Conservation (phyloP, 2,329 filamentous ascomycete genomes). For the Colletotrichum higginsianum region DNA sequence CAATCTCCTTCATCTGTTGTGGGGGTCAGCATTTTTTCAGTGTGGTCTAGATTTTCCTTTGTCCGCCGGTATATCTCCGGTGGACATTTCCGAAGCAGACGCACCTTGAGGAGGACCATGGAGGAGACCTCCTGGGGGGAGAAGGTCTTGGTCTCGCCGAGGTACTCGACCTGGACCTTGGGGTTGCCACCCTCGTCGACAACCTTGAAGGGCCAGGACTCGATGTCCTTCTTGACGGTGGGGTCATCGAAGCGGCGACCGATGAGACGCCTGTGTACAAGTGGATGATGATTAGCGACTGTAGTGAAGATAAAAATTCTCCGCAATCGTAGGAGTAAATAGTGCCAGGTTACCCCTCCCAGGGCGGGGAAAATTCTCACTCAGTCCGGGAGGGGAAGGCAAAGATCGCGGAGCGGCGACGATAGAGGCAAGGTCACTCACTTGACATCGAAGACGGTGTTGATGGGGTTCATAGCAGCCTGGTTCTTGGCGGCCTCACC, state of each 20-base stretch:
- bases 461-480: slow-evolving; percentile 98
- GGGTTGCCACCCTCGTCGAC: slow-evolving; percentile 90
- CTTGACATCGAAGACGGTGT: slow-evolving; percentile 99
- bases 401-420: slow-evolving; percentile 8
- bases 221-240: slow-evolving; percentile 98
- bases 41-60: no score
- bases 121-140: slow-evolving; percentile 98
- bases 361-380: slow-evolving; percentile 26
- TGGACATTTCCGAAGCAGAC: slow-evolving; percentile 41
- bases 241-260: slow-evolving; percentile 95
- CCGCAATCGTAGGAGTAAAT: neutral
- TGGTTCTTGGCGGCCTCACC: slow-evolving; percentile 99
- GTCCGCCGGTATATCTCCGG: neutral
- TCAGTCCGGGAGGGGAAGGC: neutral
- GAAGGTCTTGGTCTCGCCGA: slow-evolving; percentile 95
- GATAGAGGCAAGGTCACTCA: slow-evolving; percentile 63
- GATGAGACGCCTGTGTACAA: slow-evolving; percentile 86
- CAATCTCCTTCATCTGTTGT: slow-evolving; percentile 96
- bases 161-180: slow-evolving; percentile 94
- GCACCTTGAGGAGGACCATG: slow-evolving; percentile 98
- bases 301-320: slow-evolving; percentile 18
- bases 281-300: slow-evolving; percentile 34
- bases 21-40: slow-evolving; percentile 27
- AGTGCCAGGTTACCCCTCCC: slow-evolving; percentile 32
- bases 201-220: slow-evolving; percentile 99